Conservation (phyloP, 2,329 filamentous ascomycete genomes). For the Hypoxylon sp. region DNA sequence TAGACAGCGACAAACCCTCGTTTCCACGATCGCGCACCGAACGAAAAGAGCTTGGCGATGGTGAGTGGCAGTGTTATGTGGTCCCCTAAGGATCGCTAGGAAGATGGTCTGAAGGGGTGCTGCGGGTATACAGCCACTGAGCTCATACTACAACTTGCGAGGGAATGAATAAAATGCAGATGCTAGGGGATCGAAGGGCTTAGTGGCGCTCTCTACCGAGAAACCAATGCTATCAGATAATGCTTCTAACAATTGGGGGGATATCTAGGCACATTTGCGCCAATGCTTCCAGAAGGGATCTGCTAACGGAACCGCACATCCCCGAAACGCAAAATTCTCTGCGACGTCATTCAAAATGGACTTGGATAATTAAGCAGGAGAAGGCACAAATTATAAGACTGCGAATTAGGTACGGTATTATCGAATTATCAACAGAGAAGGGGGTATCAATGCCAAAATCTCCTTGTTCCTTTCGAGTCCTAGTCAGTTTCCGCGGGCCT, state of each 20-base stretch:
- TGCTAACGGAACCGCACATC: neutral
- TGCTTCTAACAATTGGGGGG: too few species aligned
- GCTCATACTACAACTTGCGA: too few species aligned
- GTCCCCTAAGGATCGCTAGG: too few species aligned
- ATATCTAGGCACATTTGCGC: neutral
- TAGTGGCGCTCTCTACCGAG: neutral
- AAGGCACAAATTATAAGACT: neutral
- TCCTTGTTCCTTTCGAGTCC: conserved; percentile 18
- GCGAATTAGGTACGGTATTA: conserved; percentile 32
- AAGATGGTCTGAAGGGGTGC: too few species aligned
- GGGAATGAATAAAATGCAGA: too few species aligned
- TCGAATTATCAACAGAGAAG: conserved; percentile 34
- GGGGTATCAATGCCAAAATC: conserved; percentile 40
- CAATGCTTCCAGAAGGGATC: neutral
- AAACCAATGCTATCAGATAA: neutral
- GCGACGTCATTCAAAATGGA: neutral
- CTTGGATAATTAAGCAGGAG: neutral
- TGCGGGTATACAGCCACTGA: too few species aligned
- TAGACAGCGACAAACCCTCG: neutral
- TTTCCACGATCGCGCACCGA: neutral
- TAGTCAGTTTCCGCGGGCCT: conserved; percentile 44
- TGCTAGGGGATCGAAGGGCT: too few species aligned
- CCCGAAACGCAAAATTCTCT: neutral
- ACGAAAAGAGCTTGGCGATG: neutral
- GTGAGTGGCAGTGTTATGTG: too few species aligned